Evolutionary conservation across 2,329 filamentous ascomycete genomes (phyloP).

Genomic region (Verticillium isaacii): DNA sequence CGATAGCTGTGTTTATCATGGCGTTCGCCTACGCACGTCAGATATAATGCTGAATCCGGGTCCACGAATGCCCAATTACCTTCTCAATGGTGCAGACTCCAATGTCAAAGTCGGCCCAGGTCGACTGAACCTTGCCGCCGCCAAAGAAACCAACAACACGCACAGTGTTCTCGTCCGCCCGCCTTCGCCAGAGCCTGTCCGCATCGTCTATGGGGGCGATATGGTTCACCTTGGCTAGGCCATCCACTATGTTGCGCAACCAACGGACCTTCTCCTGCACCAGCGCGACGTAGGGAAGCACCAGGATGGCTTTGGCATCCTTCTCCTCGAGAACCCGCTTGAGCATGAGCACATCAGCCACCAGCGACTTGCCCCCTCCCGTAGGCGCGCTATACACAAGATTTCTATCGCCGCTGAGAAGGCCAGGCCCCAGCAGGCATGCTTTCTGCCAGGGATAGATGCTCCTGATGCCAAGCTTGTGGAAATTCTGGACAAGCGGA

Average conservation of each 20-base stretch:
- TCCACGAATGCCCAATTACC: slow-evolving; percentile 20
- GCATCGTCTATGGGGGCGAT: slow-evolving; percentile 24
- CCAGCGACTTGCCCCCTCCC: slow-evolving; percentile 72
- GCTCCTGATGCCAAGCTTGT: slow-evolving; percentile 59
- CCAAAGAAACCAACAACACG: slow-evolving; percentile 71
- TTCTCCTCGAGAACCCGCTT: slow-evolving; percentile 63
- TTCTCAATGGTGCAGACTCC: slow-evolving; percentile 79
- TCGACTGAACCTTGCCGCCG: slow-evolving; percentile 61
- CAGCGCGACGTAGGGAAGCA: slow-evolving; percentile 73
- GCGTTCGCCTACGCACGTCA: slow-evolving; percentile 57
- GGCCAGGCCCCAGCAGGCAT: slow-evolving; percentile 63
- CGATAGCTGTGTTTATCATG: slow-evolving; percentile 67
- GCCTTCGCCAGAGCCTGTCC: slow-evolving; percentile 44
- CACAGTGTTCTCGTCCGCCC: slow-evolving; percentile 53
- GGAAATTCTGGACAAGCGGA: slow-evolving; percentile 59
- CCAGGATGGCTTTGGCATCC: slow-evolving; percentile 63
- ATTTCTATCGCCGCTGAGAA: slow-evolving; percentile 61
- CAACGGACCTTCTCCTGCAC: slow-evolving; percentile 77
- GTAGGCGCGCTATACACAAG: slow-evolving; percentile 78
- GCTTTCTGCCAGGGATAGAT: slow-evolving; percentile 80
- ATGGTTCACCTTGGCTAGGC: slow-evolving; percentile 39
- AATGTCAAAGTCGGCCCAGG: slow-evolving; percentile 72
- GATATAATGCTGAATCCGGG: neutral
- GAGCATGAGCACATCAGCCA: slow-evolving; percentile 68
- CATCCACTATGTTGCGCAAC: slow-evolving; percentile 63